These are phyloP conservation scores for Umbilicus rupestris DNA, from an alignment of 164 flowering plant genomes.

Conservation along the genomic window DNA sequence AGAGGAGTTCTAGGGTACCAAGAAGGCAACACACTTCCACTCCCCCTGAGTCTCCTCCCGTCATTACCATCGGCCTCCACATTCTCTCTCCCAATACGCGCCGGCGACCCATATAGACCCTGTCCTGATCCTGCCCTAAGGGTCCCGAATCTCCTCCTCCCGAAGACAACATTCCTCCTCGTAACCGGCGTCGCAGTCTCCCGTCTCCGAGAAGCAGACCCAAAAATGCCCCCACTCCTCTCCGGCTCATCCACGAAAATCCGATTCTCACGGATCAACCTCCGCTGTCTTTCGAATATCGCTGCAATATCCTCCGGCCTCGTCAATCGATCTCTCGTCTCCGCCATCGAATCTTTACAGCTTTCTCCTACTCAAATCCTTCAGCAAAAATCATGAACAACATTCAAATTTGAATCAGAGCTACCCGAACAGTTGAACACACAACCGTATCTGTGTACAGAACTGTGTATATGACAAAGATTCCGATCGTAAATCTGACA, in stretches of 20 bases:
- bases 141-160: slow-evolving; percentile 20
- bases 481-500: no score
- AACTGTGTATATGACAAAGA: no score
- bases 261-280: slow-evolving; percentile 6
- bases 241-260: slow-evolving; percentile 14
- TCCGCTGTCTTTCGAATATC: slow-evolving; percentile 16
- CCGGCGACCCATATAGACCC: slow-evolving; percentile 6
- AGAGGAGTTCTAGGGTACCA: slow-evolving; percentile 75
- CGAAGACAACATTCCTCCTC: slow-evolving; percentile 9
- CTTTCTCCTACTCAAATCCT: no score
- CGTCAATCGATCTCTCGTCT: slow-evolving; percentile 43
- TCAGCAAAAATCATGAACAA: no score
- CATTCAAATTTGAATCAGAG: no score
- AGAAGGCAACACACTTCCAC: slow-evolving; percentile 33
- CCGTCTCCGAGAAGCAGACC: not conserved
- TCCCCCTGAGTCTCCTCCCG: slow-evolving; percentile 9
- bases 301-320: slow-evolving; percentile 26
- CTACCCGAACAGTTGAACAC: no score
- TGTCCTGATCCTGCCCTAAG: slow-evolving; percentile 12
- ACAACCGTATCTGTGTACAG: no score
- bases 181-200: not conserved
- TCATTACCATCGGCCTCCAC: slow-evolving; percentile 13
- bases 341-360: slow-evolving; percentile 24
- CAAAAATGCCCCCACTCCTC: slow-evolving; percentile 3
- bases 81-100: slow-evolving; percentile 19